A percentile compares a stretch with the other conserved stretches of the same genome.
These are phyloP conservation scores for Hericium coralloides DNA, from an alignment of 768 basidiomycete genomes.

Conservation along the genomic window DNA sequence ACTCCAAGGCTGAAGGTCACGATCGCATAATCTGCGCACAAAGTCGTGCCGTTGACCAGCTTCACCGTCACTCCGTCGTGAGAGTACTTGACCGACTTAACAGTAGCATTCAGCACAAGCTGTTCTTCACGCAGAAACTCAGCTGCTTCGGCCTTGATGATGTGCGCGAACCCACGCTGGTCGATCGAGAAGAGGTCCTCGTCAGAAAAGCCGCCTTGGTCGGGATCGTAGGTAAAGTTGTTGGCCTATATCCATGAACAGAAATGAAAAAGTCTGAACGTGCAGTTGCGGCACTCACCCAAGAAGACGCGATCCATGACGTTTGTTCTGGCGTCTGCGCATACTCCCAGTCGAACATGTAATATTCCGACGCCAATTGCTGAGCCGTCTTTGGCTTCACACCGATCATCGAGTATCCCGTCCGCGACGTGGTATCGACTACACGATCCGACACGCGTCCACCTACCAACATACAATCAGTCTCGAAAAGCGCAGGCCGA, in stretches of 20 bases:
- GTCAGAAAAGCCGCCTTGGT: constrained; percentile 48
- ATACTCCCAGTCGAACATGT: constrained; percentile 36
- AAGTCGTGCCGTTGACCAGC: constrained; percentile 10
- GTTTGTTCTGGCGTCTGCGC: constrained; percentile 54
- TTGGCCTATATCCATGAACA: constrained; percentile 33
- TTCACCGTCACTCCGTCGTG: constrained; percentile 35
- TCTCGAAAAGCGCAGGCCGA: neutral
- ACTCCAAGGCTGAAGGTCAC: constrained; percentile 45
- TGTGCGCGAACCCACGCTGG: constrained; percentile 48
- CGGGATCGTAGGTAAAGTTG: constrained; percentile 47
- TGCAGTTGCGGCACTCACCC: constrained; percentile 28
- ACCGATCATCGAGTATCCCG: constrained; percentile 45
- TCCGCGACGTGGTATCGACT: constrained; percentile 45
- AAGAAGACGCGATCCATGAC: constrained; percentile 54
- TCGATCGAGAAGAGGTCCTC: constrained; percentile 46
- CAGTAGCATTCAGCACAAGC: constrained; percentile 38
- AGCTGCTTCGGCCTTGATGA: constrained; percentile 47
- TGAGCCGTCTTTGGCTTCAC: constrained; percentile 35
- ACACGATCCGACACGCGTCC: constrained; percentile 33
- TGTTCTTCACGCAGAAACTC: constrained; percentile 40
- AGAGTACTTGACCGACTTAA: constrained; percentile 36
- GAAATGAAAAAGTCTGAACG: neutral
- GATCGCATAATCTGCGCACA: constrained; percentile 20
- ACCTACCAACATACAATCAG: constrained; percentile 24
- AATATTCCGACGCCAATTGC: constrained; percentile 50